Evolutionary conservation across 2,329 filamentous ascomycete genomes (phyloP).

Genomic region (Septoria petroselini): DNA sequence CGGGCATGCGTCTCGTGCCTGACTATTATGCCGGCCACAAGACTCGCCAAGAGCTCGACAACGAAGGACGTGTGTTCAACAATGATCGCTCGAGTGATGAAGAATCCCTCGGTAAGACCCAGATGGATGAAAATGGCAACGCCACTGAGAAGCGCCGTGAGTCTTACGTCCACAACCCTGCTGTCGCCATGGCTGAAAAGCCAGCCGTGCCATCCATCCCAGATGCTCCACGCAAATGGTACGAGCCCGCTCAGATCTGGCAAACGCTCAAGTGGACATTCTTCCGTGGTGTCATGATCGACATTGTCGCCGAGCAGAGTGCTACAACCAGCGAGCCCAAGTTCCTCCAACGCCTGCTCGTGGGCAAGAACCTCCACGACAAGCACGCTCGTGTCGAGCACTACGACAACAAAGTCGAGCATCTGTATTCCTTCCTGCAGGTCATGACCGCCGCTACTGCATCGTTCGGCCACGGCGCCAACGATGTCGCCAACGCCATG

Average conservation of each 20-base stretch:
- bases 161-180: slow-evolving; percentile 8
- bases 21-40: slow-evolving; percentile 33
- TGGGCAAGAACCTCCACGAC: slow-evolving; percentile 24
- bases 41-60: slow-evolving; percentile 52
- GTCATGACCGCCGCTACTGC: slow-evolving; percentile 67
- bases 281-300: slow-evolving; percentile 27
- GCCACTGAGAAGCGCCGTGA: slow-evolving; percentile 12
- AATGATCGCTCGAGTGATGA: slow-evolving; percentile 19
- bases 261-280: slow-evolving; percentile 22
- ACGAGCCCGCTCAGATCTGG: slow-evolving; percentile 31
- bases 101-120: slow-evolving; percentile 9
- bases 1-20: slow-evolving; percentile 21
- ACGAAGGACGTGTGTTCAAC: slow-evolving; percentile 28
- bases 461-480: slow-evolving; percentile 67
- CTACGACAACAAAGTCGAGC: slow-evolving; percentile 61
- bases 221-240: slow-evolving; percentile 32
- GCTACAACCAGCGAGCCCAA: slow-evolving; percentile 38
- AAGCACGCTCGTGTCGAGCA: slow-evolving; percentile 55
- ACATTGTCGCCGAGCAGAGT: slow-evolving; percentile 35
- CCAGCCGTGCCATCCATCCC: not conserved
- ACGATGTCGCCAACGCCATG: slow-evolving; percentile 60
- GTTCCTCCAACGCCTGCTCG: slow-evolving; percentile 40
- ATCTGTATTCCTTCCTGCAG: slow-evolving; percentile 64
- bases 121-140: slow-evolving; percentile 13
- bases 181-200: slow-evolving; percentile 9